Base-by-base conservation (phyloP, 1,284 basidiomycete genomes). In the Rhodotorula sp. region DNA sequence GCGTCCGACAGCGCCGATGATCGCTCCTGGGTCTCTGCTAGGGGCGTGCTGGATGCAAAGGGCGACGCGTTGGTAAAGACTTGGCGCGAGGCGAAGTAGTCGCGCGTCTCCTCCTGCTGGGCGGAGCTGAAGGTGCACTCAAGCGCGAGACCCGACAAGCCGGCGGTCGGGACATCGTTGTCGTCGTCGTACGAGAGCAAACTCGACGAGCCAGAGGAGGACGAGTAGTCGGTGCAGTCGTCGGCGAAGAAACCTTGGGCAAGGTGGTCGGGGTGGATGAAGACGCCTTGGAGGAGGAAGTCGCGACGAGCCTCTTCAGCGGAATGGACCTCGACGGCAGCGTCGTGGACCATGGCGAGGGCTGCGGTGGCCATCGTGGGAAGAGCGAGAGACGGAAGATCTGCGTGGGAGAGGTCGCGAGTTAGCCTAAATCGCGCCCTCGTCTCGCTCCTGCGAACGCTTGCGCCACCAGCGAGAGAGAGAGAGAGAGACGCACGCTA, bases 221-320 rank as follows among this genome's bases (percentile, higher is more conserved):
- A 39, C 34, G 60, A 59, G 27, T 61, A 49, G 60, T 44, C 51
- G 27, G 55, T 22, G 30, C 58, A 30, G 10, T 67, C 61, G 55
- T 64, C 65, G 46, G 62, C 53, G 59, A 64, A 62, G 44, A 52
- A 44, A 22, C 64, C 64, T 11, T 34, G n/a, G 11, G 67, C 57
- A 29, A 72, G 60, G 64, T 72, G 71, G 56, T 69, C 71, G 11
- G 71, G 71, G 49, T 72, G 71, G 44, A 72, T 62, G 59, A 68
- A 72, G 44, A 72, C 54, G 34, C 66, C 66, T 32, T 59, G 36
- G 57, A 72, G 62, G 6, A 36, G 39, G 29, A 66, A 34, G 59
- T 66, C 60, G 44, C 55, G 55, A 11, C 24, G 27, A 34, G 48
- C 29, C 30, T 57, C 49, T 48, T n/a, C 17, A 13, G 29, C 29